Evolutionary conservation across 345 rosid genomes (phyloP).

Genomic region (Alliaria petiolata): DNA sequence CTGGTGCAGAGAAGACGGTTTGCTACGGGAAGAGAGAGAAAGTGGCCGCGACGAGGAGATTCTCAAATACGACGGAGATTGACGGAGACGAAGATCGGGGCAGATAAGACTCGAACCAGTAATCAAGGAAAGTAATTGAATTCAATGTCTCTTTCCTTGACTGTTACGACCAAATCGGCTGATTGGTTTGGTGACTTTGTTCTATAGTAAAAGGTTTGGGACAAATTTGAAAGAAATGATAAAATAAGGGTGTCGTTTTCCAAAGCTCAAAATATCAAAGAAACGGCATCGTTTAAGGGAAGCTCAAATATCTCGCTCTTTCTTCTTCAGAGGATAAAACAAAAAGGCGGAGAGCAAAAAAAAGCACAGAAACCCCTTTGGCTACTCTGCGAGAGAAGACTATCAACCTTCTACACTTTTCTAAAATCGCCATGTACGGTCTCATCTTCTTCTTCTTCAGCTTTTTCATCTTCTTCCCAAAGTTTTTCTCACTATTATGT

Average conservation of each 20-base stretch:
- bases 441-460: neutral
- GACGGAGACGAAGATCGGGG: constrained; percentile 15
- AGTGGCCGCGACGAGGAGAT: neutral
- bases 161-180: too few relatives aligned
- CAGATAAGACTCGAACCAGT: neutral
- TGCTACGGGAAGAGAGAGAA: neutral
- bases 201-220: neutral
- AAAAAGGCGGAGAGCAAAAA: neutral
- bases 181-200: too few relatives aligned
- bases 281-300: neutral
- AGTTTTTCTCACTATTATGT: neutral
- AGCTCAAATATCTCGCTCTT: neutral
- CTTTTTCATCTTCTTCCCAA: neutral
- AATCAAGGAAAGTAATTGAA: constrained; percentile 9
- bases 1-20: constrained; percentile 8
- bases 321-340: neutral
- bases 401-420: neutral
- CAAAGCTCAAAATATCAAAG: neutral
- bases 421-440: constrained; percentile 7
- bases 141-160: neutral
- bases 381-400: neutral
- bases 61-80: neutral
- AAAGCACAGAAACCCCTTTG: constrained; percentile 13
- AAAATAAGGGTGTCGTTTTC: neutral
- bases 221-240: neutral